Evolutionary conservation across 2,329 filamentous ascomycete species (phyloP).

Genomic region (Laburnicola sp.): DNA sequence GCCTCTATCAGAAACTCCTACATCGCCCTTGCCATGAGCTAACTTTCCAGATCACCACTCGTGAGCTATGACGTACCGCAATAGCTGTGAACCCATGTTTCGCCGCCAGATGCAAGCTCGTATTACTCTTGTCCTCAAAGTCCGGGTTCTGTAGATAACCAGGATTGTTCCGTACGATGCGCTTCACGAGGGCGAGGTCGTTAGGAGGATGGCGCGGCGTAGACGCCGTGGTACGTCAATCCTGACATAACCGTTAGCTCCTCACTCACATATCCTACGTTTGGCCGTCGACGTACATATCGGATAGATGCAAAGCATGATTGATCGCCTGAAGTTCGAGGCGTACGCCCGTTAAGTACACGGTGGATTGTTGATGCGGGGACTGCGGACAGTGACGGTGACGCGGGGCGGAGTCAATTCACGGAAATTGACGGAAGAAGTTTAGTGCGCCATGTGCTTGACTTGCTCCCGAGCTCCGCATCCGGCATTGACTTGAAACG

Average conservation of each 20-base stretch:
- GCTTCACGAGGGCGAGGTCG: constrained; percentile 71
- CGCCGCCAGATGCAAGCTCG: constrained; percentile 79
- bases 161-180: constrained; percentile 75
- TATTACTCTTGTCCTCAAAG: constrained; percentile 74
- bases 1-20: constrained; percentile 68
- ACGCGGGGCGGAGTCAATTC: constrained; percentile 29
- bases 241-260: constrained; percentile 51
- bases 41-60: neutral
- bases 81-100: constrained; percentile 71
- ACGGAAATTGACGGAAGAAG: constrained; percentile 29
- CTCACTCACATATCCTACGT: neutral
- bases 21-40: constrained; percentile 6
- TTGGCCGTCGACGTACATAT: constrained; percentile 23
- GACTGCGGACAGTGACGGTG: constrained; percentile 15
- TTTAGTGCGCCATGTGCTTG: constrained; percentile 19
- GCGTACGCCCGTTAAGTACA: constrained; percentile 6
- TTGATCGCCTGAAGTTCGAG: constrained; percentile 8
- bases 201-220: constrained; percentile 79
- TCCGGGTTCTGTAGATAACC: constrained; percentile 77
- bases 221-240: constrained; percentile 77
- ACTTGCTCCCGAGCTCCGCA: neutral
- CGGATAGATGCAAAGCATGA: constrained; percentile 26
- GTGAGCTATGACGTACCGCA: constrained; percentile 49
- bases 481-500: neutral
- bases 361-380: constrained; percentile 14